Conservation (phyloP, 176 grass and related monocot genomes). For the Metroxylon sagu region DNA sequence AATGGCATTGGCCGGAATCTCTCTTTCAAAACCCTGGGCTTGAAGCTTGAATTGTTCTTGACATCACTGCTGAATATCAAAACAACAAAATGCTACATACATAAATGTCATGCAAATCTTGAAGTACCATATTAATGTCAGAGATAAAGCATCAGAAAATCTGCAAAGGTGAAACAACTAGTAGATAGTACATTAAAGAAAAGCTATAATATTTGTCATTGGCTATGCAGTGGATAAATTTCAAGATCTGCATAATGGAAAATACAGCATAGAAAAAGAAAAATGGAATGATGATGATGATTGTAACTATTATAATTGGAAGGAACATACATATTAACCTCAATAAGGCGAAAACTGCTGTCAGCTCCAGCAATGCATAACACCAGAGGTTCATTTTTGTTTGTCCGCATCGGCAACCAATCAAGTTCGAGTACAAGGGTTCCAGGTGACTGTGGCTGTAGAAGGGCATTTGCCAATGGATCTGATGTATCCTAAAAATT, state of each 20-base stretch:
- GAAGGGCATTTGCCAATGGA: conserved; percentile 91
- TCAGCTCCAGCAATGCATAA: conserved; percentile 98
- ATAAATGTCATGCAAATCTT: too few species aligned
- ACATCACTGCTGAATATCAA: conserved; percentile 38
- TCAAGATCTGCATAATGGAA: too few species aligned
- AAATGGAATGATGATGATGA: too few species aligned
- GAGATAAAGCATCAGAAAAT: too few species aligned
- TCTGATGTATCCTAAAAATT: conserved; percentile 89
- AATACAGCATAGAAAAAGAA: too few species aligned
- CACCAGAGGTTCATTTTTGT: conserved; percentile 79
- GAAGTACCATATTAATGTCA: too few species aligned
- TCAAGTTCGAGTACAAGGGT: conserved; percentile 98
- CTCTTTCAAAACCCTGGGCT: conserved; percentile 52
- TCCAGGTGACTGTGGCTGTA: conserved; percentile 95
- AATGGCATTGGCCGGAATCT: conserved; percentile 84
- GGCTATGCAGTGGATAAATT: too few species aligned
- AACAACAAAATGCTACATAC: conserved; percentile 13
- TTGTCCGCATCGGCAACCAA: conserved; percentile 84
- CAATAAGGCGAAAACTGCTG: conserved; percentile 92
- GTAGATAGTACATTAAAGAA: too few species aligned
- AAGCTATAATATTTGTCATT: too few species aligned
- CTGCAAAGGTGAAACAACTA: too few species aligned
- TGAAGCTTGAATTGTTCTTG: conserved; percentile 47
- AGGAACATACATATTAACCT: conserved; percentile 89
- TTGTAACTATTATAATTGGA: conserved; percentile 7